Conservation (phyloP, 306 rosid genomes). For the Vicia faba region DNA sequence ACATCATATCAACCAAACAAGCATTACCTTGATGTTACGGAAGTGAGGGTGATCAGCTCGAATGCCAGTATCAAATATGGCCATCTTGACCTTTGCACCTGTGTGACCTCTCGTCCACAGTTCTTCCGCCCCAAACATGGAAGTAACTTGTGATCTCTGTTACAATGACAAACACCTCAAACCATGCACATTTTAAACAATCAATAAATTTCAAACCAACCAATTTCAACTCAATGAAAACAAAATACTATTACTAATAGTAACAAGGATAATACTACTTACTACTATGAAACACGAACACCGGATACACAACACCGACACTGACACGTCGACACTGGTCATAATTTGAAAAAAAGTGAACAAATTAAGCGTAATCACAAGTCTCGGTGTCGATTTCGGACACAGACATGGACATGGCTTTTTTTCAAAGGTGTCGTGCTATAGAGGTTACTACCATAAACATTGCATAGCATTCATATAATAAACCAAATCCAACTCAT, state of each 20-base stretch:
- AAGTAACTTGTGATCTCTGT: constrained; percentile 91
- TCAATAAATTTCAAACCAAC: constrained; percentile 13
- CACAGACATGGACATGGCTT: too few species aligned
- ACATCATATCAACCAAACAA: constrained; percentile 27
- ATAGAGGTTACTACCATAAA: constrained; percentile 6
- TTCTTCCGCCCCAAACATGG: constrained; percentile 83
- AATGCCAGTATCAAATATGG: constrained; percentile 95
- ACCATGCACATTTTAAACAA: constrained; percentile 1
- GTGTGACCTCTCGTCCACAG: constrained; percentile 86
- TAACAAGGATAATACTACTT: background rate
- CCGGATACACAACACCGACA: too few species aligned
- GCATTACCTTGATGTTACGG: constrained; percentile 80
- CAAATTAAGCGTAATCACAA: too few species aligned
- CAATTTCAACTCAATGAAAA: constrained; percentile 15
- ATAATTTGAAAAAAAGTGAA: too few species aligned
- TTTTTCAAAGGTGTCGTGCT: too few species aligned
- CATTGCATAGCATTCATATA: background rate
- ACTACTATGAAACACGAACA: too few species aligned
- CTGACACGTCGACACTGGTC: too few species aligned
- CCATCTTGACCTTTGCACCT: constrained; percentile 92
- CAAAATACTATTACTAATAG: constrained; percentile 3
- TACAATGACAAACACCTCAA: constrained; percentile 33
- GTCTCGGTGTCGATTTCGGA: too few species aligned
- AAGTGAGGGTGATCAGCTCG: constrained; percentile 94
- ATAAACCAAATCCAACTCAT: background rate